phyloP scores from a whole-genome alignment of 148 eudicot species.

The Rhododendron vialii region DNA sequence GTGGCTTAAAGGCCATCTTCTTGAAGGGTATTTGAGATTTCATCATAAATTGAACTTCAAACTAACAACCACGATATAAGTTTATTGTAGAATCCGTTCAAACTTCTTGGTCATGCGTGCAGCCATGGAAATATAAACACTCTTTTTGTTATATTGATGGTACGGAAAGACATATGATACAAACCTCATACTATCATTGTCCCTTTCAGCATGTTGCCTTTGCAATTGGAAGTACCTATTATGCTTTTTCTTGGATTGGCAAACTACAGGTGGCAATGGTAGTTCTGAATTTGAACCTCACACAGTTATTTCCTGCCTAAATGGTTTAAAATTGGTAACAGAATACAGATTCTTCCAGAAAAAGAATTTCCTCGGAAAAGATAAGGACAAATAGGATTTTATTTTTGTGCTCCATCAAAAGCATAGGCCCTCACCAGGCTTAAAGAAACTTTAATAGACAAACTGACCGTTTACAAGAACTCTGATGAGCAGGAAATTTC shows the following conservation, averaged over 20 bases:
- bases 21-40: not conserved
- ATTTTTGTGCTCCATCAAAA: not conserved
- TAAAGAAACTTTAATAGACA: too few species aligned
- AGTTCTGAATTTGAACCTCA: not conserved
- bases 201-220: not conserved
- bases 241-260: not conserved
- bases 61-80: not conserved
- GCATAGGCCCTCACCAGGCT: too few species aligned
- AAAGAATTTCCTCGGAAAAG: not conserved
- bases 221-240: not conserved
- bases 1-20: not conserved
- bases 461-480: too few species aligned
- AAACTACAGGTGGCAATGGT: not conserved
- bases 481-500: not conserved
- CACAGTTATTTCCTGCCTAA: too few species aligned
- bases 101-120: constrained; percentile 1
- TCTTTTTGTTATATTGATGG: not conserved
- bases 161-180: not conserved
- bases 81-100: not conserved
- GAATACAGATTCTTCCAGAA: not conserved
- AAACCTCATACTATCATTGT: not conserved
- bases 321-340: not conserved
- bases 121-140: not conserved
- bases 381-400: not conserved
- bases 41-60: not conserved